Conservation (phyloP, 257 asterid genomes). For the Galeopsis tetrahit region DNA sequence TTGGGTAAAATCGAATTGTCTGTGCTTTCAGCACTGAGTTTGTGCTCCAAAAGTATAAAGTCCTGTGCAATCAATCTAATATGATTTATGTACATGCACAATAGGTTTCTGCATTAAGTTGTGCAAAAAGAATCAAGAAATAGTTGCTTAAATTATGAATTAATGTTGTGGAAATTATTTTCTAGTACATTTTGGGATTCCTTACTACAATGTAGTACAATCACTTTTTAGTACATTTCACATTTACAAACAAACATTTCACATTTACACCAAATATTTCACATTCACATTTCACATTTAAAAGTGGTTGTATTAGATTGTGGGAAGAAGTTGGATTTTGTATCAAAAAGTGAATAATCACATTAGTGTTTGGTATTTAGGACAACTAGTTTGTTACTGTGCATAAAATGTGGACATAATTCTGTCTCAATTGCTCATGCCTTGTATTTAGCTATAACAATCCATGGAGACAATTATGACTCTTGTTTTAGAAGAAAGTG, state of each 20-base stretch:
- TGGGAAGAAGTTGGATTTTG: too few relatives aligned
- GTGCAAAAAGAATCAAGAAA: neutral
- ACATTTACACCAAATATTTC: too few relatives aligned
- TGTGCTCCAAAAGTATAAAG: constrained; percentile 9
- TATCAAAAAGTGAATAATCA: too few relatives aligned
- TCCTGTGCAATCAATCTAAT: neutral
- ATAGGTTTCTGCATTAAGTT: neutral
- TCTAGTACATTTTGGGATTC: too few relatives aligned
- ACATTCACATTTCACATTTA: too few relatives aligned
- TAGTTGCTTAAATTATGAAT: neutral
- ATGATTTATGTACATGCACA: neutral
- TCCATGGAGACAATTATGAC: constrained; percentile 95
- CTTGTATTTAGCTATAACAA: constrained; percentile 33
- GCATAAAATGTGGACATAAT: constrained; percentile 16
- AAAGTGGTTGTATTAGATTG: too few relatives aligned
- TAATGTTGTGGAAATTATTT: too few relatives aligned
- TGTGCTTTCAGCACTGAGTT: too few relatives aligned
- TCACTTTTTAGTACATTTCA: too few relatives aligned
- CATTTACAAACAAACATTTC: too few relatives aligned
- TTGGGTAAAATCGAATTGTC: too few relatives aligned
- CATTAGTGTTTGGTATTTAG: constrained; percentile 5
- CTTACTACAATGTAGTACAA: too few relatives aligned
- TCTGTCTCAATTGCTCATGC: constrained; percentile 31
- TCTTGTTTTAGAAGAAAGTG: constrained; percentile 94
- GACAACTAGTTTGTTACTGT: constrained; percentile 25